Evolutionary conservation across 176 grass and related monocot species (phyloP).

Genomic region (Oryza brachyantha): DNA sequence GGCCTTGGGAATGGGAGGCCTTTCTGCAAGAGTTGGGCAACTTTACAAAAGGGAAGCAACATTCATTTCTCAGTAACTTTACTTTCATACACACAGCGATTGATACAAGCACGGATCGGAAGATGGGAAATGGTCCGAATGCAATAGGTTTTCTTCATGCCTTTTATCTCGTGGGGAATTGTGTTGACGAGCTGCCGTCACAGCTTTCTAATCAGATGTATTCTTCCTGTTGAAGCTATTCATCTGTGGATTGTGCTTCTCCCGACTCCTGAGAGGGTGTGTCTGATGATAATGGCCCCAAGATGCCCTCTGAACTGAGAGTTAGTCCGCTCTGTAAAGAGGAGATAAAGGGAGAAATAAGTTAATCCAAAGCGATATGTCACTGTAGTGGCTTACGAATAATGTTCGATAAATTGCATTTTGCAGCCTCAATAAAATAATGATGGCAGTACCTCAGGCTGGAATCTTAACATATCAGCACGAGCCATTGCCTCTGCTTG

Average conservation of each 20-base stretch:
- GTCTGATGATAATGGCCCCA: conserved; percentile 77
- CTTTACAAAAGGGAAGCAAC: conserved; percentile 31
- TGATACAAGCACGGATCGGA: conserved; percentile 9
- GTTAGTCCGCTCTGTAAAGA: conserved; percentile 78
- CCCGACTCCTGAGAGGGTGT: conserved; percentile 36
- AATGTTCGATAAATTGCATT: neutral
- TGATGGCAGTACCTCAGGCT: conserved; percentile 70
- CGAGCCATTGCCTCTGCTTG: conserved; percentile 97
- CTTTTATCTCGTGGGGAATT: neutral
- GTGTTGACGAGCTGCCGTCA: neutral
- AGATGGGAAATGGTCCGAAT: conserved; percentile 2
- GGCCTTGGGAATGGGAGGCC: neutral
- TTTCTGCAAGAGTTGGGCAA: conserved; percentile 15
- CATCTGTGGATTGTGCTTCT: conserved; percentile 22
- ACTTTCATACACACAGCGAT: conserved; percentile 26
- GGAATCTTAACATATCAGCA: conserved; percentile 94
- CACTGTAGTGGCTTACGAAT: neutral
- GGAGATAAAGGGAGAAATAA: neutral
- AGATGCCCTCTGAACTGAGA: conserved; percentile 81
- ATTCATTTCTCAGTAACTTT: conserved; percentile 36
- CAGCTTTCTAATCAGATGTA: conserved; percentile 9
- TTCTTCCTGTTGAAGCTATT: conserved; percentile 18
- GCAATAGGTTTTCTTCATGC: conserved; percentile 16
- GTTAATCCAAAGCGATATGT: conserved; percentile 15
- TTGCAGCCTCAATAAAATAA: neutral